A percentile compares a stretch with the other conserved stretches of the same genome.
Conservation (phyloP, 345 rosid genomes). For the Rhodamnia argentea region DNA sequence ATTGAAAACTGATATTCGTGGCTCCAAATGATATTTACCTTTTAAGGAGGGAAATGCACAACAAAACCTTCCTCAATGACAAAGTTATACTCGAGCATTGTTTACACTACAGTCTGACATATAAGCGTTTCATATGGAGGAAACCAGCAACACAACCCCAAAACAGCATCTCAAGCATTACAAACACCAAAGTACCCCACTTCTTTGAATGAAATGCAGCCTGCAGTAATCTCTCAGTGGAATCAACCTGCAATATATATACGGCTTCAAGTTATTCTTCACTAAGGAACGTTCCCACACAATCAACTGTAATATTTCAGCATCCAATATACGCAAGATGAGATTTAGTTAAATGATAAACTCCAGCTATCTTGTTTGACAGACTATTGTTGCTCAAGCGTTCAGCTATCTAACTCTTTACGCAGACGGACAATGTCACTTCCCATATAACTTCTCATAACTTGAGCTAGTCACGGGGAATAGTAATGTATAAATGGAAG, state of each 20-base stretch:
- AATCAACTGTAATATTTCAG: neutral
- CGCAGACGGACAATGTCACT: neutral
- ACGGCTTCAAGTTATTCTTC: neutral
- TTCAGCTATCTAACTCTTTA: neutral
- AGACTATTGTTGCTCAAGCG: neutral
- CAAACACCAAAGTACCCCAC: slow-evolving; percentile 42
- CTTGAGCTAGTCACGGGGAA: neutral
- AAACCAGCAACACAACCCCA: slow-evolving; percentile 42
- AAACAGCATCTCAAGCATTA: slow-evolving; percentile 32
- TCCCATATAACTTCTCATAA: neutral
- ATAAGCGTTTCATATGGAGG: slow-evolving; percentile 32
- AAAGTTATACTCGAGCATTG: neutral
- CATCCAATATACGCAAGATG: neutral
- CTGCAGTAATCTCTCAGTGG: slow-evolving; percentile 20
- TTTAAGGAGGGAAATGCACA: neutral
- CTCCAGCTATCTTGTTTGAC: neutral
- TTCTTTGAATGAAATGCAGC: slow-evolving; percentile 21
- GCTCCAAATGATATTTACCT: neutral
- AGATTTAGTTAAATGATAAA: neutral
- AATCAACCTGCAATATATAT: slow-evolving; percentile 26
- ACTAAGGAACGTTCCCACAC: neutral
- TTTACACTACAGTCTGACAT: slow-evolving; percentile 17
- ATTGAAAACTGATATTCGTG: neutral
- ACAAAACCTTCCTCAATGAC: neutral
- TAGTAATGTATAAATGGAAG: neutral